Conservation (phyloP, 2,329 filamentous ascomycete species). For the Rutstroemia sp. region DNA sequence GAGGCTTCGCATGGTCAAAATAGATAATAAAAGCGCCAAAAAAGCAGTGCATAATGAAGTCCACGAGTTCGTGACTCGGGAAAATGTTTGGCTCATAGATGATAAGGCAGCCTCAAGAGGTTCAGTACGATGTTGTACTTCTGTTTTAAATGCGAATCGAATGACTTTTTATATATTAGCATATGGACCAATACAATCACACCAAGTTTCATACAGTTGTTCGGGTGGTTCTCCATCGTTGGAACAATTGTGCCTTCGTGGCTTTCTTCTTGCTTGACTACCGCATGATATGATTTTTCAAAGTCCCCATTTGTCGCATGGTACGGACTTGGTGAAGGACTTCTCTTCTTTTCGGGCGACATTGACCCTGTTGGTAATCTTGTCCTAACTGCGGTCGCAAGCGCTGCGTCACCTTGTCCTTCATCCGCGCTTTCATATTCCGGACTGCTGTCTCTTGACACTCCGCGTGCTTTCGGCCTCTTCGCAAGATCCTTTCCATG, state of each 20-base stretch:
- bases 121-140: constrained; percentile 80
- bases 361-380: constrained; percentile 42
- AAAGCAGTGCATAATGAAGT: constrained; percentile 56
- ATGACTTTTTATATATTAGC: constrained; percentile 54
- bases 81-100: constrained; percentile 53
- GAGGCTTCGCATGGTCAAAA: constrained; percentile 57
- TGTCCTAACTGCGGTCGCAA: constrained; percentile 24
- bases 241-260: constrained; percentile 14
- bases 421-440: constrained; percentile 51
- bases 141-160: constrained; percentile 77
- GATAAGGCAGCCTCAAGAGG: constrained; percentile 69
- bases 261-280: constrained; percentile 24
- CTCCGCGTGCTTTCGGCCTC: constrained; percentile 27
- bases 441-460: constrained; percentile 50
- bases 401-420: constrained; percentile 31
- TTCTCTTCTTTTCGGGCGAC: constrained; percentile 49
- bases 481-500: constrained; percentile 39
- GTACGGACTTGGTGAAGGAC: constrained; percentile 43
- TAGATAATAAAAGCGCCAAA: constrained; percentile 54
- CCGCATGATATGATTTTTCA: constrained; percentile 31
- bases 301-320: constrained; percentile 31
- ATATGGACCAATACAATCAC: constrained; percentile 5
- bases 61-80: constrained; percentile 60
- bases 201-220: constrained; percentile 41
- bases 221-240: constrained; percentile 29